Base-by-base conservation (phyloP, 1,139 yeast genomes). In the Magnusiomyces starmeri region DNA sequence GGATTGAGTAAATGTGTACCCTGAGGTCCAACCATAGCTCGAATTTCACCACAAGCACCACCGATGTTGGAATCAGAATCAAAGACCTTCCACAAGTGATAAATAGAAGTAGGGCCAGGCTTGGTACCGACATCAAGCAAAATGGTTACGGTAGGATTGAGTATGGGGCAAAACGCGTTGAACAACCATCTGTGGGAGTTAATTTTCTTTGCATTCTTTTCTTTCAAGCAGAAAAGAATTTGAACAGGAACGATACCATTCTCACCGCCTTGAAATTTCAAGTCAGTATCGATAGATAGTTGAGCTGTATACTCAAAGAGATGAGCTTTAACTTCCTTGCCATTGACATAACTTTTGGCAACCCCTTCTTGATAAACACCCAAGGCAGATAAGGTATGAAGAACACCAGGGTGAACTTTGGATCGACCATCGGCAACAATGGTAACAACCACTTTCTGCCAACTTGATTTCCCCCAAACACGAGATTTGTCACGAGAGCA, bases 21-120 rank as follows among this genome's bases (percentile, higher is more conserved):
- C 18, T 82, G 85, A 64, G 81, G 85, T 44, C 97, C 97, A 61
- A 85, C 87, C 86, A 90, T 85, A 1, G 97, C 89, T 57, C 85
- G 85, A 64, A 92, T 89, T 68, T 92, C 97, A 56, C 98, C 98
- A 18, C 97, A 96, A 1, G 96, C 97, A 59, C 97, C 98, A 1
- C 96, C 98, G 52, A 90, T 96, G 62, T 90, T 89, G 1, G 97
- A 88, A 66, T 92, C 97, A 61, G 83, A 78, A 66, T 92, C 97
- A 66, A 92, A 92, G 0, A 96, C 95, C 69, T 92, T 92, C 98
- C 98, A 92, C 57, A 92, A 73, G 60, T 89, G 92, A 64, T 92
- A 92, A 39, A 90, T 73, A 0, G 97, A 90, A 51, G 84, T 83
- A 48, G 78, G 78, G 46, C 88, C 89, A 2, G 98, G 97, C 68